These are phyloP conservation scores for Themeda triandra DNA, from an alignment of 176 grass and related monocot species.

Conservation along the genomic window DNA sequence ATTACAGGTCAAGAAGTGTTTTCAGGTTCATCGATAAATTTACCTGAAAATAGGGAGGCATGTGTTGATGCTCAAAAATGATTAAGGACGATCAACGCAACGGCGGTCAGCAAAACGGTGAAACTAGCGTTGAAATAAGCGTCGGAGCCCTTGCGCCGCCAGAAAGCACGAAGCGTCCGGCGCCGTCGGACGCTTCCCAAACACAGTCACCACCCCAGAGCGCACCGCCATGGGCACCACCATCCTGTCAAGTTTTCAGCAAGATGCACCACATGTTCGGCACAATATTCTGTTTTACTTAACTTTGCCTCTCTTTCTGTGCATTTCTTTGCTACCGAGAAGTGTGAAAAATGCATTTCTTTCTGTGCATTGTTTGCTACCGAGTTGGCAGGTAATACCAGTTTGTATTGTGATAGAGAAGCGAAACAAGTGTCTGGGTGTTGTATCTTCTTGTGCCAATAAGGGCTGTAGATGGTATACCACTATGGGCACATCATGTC, in stretches of 20 bases:
- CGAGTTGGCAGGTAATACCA: background rate
- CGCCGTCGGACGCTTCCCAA: no score
- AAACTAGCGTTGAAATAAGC: no score
- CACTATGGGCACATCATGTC: background rate
- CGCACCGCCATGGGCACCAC: constrained; percentile 31
- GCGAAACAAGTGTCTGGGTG: background rate
- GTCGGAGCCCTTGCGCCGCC: no score
- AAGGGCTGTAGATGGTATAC: background rate
- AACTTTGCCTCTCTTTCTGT: constrained; percentile 13
- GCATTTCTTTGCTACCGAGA: background rate
- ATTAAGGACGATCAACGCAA: no score
- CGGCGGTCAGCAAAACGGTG: no score
- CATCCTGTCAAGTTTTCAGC: constrained; percentile 87
- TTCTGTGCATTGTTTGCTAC: background rate
- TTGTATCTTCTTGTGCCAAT: background rate
- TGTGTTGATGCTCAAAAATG: no score
- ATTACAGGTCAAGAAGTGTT: no score
- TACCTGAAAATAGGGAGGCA: no score
- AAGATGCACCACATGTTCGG: constrained; percentile 72
- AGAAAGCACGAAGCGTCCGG: no score
- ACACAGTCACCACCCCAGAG: constrained; percentile 36
- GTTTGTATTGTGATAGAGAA: background rate
- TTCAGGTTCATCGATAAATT: no score
- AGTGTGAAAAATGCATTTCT: background rate
- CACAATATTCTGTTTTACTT: constrained; percentile 74